Evolutionary conservation across 225 moss, liverwort and hornwort genomes (phyloP).

Genomic region (Antitrichia curtipendula): DNA sequence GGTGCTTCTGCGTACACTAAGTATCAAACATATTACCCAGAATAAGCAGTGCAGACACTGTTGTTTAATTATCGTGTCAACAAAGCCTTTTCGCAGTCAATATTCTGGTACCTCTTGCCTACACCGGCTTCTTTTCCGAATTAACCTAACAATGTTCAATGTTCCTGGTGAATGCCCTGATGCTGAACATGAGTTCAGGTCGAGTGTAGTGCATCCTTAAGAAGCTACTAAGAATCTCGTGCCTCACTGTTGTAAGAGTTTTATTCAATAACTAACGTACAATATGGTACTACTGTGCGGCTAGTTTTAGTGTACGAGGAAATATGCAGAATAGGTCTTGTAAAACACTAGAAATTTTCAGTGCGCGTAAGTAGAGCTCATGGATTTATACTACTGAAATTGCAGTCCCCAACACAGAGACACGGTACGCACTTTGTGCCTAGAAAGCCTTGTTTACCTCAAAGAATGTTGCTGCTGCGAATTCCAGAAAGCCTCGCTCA

Average conservation of each 20-base stretch:
- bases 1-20: background rate
- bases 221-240: background rate
- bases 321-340: background rate
- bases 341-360: background rate
- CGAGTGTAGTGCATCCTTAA: background rate
- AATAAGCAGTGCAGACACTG: background rate
- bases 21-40: background rate
- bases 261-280: background rate
- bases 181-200: background rate
- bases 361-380: background rate
- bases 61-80: background rate
- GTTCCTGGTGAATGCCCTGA: background rate
- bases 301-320: background rate
- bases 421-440: background rate
- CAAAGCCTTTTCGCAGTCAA: background rate
- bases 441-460: constrained; percentile 37
- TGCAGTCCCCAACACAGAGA: background rate
- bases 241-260: background rate
- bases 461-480: constrained; percentile 69
- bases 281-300: background rate
- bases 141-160: background rate
- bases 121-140: background rate
- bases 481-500: constrained; percentile 64
- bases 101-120: background rate
- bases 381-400: background rate